Percentiles rank a stretch among this genome's conserved stretches.
These are phyloP conservation scores for Lasiodiplodia sp. DNA, from an alignment of 2,329 filamentous ascomycete species.

Conservation along the genomic window DNA sequence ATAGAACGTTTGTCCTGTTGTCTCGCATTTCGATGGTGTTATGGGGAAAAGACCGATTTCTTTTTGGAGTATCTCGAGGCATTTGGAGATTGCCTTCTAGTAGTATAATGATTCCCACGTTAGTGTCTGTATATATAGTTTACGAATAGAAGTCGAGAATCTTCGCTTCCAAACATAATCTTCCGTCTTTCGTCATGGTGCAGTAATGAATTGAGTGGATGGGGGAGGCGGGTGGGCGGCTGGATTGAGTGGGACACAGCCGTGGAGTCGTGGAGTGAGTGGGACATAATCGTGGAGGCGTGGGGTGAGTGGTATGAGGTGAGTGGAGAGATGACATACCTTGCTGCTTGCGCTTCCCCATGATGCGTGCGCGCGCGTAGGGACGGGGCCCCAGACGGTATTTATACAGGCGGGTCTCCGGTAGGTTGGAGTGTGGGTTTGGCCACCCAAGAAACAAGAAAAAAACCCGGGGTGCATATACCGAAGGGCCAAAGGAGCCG, in stretches of 20 bases:
- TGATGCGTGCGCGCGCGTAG: neutral
- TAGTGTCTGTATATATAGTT: slow-evolving; percentile 19
- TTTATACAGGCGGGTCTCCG: neutral
- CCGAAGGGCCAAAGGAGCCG: neutral
- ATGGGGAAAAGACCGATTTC: slow-evolving; percentile 1
- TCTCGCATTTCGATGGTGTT: slow-evolving; percentile 8
- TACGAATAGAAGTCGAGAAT: slow-evolving; percentile 3
- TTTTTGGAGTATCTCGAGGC: neutral
- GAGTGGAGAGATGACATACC: slow-evolving; percentile 2
- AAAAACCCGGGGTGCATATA: slow-evolving; percentile 20
- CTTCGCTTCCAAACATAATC: neutral
- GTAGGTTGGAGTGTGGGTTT: neutral
- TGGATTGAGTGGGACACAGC: neutral
- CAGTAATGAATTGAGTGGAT: neutral
- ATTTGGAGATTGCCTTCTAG: neutral
- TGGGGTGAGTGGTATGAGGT: neutral
- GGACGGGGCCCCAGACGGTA: slow-evolving; percentile 16
- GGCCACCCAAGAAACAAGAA: neutral
- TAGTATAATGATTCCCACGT: slow-evolving; percentile 23
- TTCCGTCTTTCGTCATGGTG: neutral
- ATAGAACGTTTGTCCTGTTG: neutral
- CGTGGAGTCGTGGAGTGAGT: neutral
- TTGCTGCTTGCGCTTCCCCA: neutral
- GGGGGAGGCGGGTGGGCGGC: neutral
- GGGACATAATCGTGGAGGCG: neutral